Base-by-base conservation (phyloP, 768 basidiomycete genomes). In the Cyclocybe cylindracea region DNA sequence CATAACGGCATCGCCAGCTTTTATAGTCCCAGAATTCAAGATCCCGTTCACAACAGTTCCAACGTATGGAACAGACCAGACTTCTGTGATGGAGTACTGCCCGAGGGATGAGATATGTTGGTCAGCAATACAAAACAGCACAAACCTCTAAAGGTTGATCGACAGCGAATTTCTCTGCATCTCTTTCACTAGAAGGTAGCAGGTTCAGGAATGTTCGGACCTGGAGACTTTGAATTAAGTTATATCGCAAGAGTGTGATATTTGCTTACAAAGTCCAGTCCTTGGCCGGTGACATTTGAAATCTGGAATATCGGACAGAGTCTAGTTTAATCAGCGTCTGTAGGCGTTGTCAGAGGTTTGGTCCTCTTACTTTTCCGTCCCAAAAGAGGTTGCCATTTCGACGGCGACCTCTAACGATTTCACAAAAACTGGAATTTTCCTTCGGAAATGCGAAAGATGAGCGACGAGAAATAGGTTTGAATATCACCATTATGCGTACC, bases 251-350 rank as follows among this genome's bases (percentile, higher is more conserved):
- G 19, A 29, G 38, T 33, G 38, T 41, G 44, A n/a, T 11, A 39
- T 29, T 51, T 3, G 58, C 80, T 42, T 58, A 93, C 87, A 58
- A 81, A 77, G 61, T 91, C 86, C 9, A 96, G 81, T 3, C 94
- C 93, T 59, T 91, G 83, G n/a, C 95, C 96, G 1, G 93, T 95
- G 10, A 97, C 92, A 65, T 98, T 98, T 3, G 94, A 97, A 16
- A 95, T 75, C 64, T 88, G 87, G 70, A 96, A 95, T 53, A 96
- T 86, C 0, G 94, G 94, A 61, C 92, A 94, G 63, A 96, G 66
- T 64, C 92, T 94, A 44, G n/a, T 39, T 39, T 41, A n/a, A 53
- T 24, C 33, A 33, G 47, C 39, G 39, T 19, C 31, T 32, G 38
- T 41, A 34, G 35, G 19, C 9, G 2, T 7, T 7, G 33, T 13